Conservation (phyloP, 208 protist species). For the Wallacemonas sp. region DNA sequence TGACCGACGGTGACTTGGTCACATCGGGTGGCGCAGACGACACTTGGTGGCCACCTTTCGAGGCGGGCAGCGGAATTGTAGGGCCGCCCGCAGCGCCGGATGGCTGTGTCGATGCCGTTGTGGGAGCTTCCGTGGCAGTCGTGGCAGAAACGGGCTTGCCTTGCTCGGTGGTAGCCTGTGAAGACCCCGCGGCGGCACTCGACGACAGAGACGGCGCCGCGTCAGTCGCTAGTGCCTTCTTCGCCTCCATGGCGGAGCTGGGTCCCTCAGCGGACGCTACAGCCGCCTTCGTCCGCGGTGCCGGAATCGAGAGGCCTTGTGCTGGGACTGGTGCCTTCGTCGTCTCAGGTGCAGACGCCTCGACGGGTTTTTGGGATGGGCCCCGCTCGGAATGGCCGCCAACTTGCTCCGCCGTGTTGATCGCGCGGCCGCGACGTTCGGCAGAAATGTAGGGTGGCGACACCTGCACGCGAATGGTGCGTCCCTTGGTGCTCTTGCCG, state of each 20-base stretch:
- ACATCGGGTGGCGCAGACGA: neutral
- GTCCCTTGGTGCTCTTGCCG: conserved; percentile 78
- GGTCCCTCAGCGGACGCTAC: neutral
- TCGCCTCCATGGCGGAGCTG: neutral
- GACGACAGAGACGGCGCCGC: no score
- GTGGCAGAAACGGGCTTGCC: conserved; percentile 6
- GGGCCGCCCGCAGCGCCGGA: neutral
- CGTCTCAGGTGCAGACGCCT: neutral
- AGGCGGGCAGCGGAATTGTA: neutral
- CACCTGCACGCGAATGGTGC: conserved; percentile 78
- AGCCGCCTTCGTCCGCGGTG: neutral
- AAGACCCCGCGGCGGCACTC: no score
- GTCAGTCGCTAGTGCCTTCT: no score
- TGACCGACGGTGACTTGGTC: conserved; percentile 30
- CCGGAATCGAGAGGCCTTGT: neutral
- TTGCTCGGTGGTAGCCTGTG: no score
- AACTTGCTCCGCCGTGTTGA: conserved; percentile 13
- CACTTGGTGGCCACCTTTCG: neutral
- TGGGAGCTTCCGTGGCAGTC: neutral
- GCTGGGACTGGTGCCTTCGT: neutral
- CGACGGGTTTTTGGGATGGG: neutral
- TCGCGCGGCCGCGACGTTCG: conserved; percentile 48
- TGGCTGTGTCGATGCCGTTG: neutral
- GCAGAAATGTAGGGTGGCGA: conserved; percentile 71
- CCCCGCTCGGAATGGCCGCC: neutral